A percentile compares a stretch with the other conserved stretches of the same genome.
Conservation (phyloP, 1,139 yeast genomes). For the Pichiaceae sp. region DNA sequence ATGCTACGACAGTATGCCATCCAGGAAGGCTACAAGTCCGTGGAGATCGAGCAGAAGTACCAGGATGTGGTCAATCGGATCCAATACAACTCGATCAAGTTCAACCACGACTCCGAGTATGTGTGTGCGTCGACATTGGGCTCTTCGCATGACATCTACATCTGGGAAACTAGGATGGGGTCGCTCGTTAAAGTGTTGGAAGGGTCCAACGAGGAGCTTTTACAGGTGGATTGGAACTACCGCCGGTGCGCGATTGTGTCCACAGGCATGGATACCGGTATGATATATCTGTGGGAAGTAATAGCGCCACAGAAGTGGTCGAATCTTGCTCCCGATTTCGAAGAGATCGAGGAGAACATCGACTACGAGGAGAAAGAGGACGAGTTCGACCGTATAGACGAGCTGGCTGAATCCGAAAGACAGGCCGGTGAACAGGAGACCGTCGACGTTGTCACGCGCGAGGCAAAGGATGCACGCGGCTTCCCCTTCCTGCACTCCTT, state of each 20-base stretch:
- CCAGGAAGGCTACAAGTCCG: slow-evolving; percentile 6
- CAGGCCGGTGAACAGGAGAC: slow-evolving; percentile 59
- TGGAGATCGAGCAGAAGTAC: slow-evolving; percentile 72
- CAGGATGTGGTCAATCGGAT: slow-evolving; percentile 85
- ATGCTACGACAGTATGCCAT: slow-evolving; percentile 63
- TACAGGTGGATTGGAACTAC: slow-evolving; percentile 82
- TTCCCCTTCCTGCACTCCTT: slow-evolving; percentile 37
- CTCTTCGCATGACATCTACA: slow-evolving; percentile 77
- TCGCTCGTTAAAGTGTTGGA: slow-evolving; percentile 81
- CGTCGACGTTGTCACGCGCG: slow-evolving; percentile 62
- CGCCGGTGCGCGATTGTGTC: slow-evolving; percentile 70
- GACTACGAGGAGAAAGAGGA: slow-evolving; percentile 86
- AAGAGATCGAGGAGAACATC: slow-evolving; percentile 86
- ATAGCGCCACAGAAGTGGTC: slow-evolving; percentile 92
- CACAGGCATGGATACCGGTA: slow-evolving; percentile 84
- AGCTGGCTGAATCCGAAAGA: slow-evolving; percentile 49
- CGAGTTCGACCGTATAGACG: slow-evolving; percentile 80
- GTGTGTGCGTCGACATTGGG: slow-evolving; percentile 85
- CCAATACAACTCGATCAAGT: slow-evolving; percentile 81
- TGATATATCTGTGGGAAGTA: slow-evolving; percentile 76
- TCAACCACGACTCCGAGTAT: slow-evolving; percentile 76
- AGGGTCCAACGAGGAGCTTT: slow-evolving; percentile 83
- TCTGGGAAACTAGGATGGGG: slow-evolving; percentile 91
- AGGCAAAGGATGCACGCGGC: slow-evolving; percentile 64
- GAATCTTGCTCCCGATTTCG: slow-evolving; percentile 94